Percentiles rank a stretch among this genome's conserved stretches.
phyloP scores from a whole-genome alignment of 1,284 basidiomycete genomes.

The Xerocomus tenax region DNA sequence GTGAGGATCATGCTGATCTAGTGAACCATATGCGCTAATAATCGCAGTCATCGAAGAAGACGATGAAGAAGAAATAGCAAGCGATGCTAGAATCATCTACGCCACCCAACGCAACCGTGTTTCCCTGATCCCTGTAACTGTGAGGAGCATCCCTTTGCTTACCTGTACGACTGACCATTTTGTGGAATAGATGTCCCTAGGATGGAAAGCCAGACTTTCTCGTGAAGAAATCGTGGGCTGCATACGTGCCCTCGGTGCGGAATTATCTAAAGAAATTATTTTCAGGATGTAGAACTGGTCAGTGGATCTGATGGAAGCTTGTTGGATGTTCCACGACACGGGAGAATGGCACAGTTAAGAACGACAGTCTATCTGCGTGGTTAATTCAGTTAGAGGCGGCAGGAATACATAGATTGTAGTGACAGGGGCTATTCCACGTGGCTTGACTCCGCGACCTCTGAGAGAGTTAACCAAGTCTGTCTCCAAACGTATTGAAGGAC shows the following conservation, averaged over 20 bases:
- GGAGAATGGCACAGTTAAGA: too few species aligned
- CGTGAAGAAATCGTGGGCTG: slow-evolving; percentile 30
- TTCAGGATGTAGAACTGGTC: neutral
- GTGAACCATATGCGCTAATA: neutral
- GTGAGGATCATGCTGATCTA: slow-evolving; percentile 10
- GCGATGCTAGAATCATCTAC: slow-evolving; percentile 19
- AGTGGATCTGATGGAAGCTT: neutral
- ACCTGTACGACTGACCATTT: neutral
- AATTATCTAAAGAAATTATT: neutral
- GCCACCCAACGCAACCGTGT: slow-evolving; percentile 18
- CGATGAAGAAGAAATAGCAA: slow-evolving; percentile 19
- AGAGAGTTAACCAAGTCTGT: too few species aligned
- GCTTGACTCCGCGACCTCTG: neutral
- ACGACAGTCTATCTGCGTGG: too few species aligned
- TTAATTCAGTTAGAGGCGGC: too few species aligned
- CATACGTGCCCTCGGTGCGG: slow-evolving; percentile 24
- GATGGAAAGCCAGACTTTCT: slow-evolving; percentile 25
- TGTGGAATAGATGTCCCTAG: slow-evolving; percentile 25
- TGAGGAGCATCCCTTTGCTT: neutral
- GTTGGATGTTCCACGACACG: neutral
- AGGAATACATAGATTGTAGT: too few species aligned
- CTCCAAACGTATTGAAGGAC: neutral
- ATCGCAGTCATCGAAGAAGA: slow-evolving; percentile 12
- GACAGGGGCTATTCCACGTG: neutral
- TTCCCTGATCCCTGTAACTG: slow-evolving; percentile 19